Evolutionary conservation across 2,329 filamentous ascomycete genomes (phyloP).

Genomic region (Trichophyton equinum): DNA sequence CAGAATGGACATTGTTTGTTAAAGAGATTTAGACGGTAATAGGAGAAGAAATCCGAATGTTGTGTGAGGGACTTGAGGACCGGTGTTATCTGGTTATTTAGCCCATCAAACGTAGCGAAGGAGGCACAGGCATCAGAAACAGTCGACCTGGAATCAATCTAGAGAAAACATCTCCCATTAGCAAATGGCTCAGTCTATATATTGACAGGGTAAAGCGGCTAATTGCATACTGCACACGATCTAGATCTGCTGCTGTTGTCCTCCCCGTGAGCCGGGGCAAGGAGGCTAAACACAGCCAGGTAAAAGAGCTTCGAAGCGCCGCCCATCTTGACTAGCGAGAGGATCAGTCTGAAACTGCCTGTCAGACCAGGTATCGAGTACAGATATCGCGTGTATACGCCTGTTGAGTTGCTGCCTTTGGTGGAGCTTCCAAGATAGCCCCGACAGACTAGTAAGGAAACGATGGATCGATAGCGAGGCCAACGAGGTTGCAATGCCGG

Average conservation of each 20-base stretch:
- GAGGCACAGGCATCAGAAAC: constrained; percentile 92
- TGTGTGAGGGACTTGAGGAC: constrained; percentile 68
- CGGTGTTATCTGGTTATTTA: constrained; percentile 68
- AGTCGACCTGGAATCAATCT: constrained; percentile 81
- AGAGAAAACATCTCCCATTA: background rate
- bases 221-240: constrained; percentile 42
- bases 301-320: constrained; percentile 46
- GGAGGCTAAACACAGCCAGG: constrained; percentile 49
- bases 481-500: background rate
- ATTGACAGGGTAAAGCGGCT: constrained; percentile 12
- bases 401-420: background rate
- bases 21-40: constrained; percentile 90
- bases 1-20: constrained; percentile 94
- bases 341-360: background rate
- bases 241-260: constrained; percentile 10
- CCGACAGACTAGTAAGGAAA: background rate
- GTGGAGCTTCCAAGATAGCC: background rate
- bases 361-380: background rate
- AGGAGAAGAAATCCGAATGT: constrained; percentile 92
- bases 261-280: constrained; percentile 38
- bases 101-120: constrained; percentile 72
- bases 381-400: background rate
- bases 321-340: constrained; percentile 32
- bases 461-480: background rate
- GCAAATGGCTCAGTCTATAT: background rate